A percentile compares a stretch with the other conserved stretches of the same genome.
These are phyloP conservation scores for Creolimax fragrantissima DNA, from an alignment of 78 protist genomes.

Conservation along the genomic window DNA sequence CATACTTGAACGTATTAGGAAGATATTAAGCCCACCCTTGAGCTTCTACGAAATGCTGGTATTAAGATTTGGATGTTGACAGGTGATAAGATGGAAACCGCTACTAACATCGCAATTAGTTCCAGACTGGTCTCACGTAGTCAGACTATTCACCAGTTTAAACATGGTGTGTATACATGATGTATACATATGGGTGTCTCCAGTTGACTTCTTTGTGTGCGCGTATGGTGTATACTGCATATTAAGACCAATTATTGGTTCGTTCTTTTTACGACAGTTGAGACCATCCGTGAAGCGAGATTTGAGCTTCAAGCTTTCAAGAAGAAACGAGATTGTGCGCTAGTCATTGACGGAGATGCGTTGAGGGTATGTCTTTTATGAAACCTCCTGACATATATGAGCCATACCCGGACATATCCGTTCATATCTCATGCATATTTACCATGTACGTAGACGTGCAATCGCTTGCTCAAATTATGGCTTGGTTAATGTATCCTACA, in stretches of 20 bases:
- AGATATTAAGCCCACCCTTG: constrained; percentile 47
- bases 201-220: too few relatives aligned
- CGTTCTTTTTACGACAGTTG: not conserved
- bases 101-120: constrained; percentile 75
- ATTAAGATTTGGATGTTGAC: constrained; percentile 92
- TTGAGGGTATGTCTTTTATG: not conserved
- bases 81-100: constrained; percentile 94
- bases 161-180: not conserved
- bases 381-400: too few relatives aligned
- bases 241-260: not conserved
- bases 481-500: too few relatives aligned
- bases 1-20: too few relatives aligned
- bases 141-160: constrained; percentile 31
- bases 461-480: not conserved
- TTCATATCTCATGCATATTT: too few relatives aligned
- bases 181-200: not conserved
- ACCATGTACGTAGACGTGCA: not conserved
- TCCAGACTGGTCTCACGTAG: constrained; percentile 55
- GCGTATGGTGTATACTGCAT: not conserved
- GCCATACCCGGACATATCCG: too few relatives aligned
- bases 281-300: not conserved
- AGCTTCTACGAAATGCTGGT: constrained; percentile 55
- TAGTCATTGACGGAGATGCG: not conserved
- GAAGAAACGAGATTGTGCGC: not conserved
- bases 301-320: not conserved